Conservation (phyloP, 2,329 filamentous ascomycete genomes). For the Epichloe glyceriae region DNA sequence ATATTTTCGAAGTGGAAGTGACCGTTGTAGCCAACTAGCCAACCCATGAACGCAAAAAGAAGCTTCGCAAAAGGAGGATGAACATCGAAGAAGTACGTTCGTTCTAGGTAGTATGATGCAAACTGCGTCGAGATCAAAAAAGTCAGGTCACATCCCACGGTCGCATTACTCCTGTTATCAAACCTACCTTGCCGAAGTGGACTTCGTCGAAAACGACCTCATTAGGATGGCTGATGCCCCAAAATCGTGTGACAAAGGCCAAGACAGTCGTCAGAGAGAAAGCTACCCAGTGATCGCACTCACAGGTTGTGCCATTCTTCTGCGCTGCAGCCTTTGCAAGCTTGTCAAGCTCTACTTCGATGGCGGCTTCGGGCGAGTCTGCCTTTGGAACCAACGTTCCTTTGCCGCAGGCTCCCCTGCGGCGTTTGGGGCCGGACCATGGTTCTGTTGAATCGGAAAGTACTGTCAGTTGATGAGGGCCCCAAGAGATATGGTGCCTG, state of each 20-base stretch:
- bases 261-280: slow-evolving; percentile 65
- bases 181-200: slow-evolving; percentile 90
- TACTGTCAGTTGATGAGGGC: background rate
- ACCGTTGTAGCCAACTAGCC: slow-evolving; percentile 94
- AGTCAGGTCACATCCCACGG: background rate
- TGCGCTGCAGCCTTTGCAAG: slow-evolving; percentile 27
- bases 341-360: slow-evolving; percentile 38
- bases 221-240: slow-evolving; percentile 87
- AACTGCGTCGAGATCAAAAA: slow-evolving; percentile 32
- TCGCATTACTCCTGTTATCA: background rate
- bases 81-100: slow-evolving; percentile 99
- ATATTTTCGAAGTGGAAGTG: slow-evolving; percentile 99
- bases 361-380: slow-evolving; percentile 23
- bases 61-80: slow-evolving; percentile 98
- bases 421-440: slow-evolving; percentile 38
- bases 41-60: slow-evolving; percentile 90
- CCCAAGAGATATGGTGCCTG: background rate
- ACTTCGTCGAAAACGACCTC: slow-evolving; percentile 99
- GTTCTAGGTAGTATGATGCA: slow-evolving; percentile 75
- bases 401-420: slow-evolving; percentile 47
- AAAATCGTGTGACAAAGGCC: slow-evolving; percentile 88
- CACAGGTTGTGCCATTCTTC: slow-evolving; percentile 32
- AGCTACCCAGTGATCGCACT: slow-evolving; percentile 75
- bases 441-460: slow-evolving; percentile 13
- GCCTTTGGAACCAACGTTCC: slow-evolving; percentile 39